Conservation (phyloP, 345 rosid species). For the Salix caprea region DNA sequence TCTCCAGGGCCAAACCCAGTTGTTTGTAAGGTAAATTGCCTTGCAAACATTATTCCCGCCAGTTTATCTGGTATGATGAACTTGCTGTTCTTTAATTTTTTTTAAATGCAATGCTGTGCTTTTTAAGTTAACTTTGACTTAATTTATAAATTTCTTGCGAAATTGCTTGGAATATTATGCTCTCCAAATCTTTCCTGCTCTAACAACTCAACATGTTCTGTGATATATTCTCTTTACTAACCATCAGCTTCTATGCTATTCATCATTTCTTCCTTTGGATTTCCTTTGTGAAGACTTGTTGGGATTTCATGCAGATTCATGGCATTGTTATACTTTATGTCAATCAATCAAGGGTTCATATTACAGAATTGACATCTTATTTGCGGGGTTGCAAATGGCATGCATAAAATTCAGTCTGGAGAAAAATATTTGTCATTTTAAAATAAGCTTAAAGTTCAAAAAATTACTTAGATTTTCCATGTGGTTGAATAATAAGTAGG, state of each 20-base stretch:
- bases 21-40: constrained; percentile 1
- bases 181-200: neutral
- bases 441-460: neutral
- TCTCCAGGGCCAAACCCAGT: neutral
- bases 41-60: neutral
- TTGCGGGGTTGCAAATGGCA: neutral
- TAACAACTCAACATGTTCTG: neutral
- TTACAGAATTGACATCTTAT: neutral
- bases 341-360: neutral
- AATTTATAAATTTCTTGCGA: neutral
- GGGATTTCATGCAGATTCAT: neutral
- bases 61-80: neutral
- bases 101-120: neutral
- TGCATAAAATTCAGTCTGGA: neutral
- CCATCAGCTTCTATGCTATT: neutral
- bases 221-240: neutral
- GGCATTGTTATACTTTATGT: neutral
- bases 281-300: neutral
- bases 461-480: neutral
- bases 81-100: neutral
- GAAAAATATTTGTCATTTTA: neutral
- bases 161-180: neutral
- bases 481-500: neutral
- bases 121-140: neutral
- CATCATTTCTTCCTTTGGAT: neutral